These are phyloP conservation scores for Bothriochloa decipiens DNA, from an alignment of 176 grass and related monocot species.

Conservation along the genomic window DNA sequence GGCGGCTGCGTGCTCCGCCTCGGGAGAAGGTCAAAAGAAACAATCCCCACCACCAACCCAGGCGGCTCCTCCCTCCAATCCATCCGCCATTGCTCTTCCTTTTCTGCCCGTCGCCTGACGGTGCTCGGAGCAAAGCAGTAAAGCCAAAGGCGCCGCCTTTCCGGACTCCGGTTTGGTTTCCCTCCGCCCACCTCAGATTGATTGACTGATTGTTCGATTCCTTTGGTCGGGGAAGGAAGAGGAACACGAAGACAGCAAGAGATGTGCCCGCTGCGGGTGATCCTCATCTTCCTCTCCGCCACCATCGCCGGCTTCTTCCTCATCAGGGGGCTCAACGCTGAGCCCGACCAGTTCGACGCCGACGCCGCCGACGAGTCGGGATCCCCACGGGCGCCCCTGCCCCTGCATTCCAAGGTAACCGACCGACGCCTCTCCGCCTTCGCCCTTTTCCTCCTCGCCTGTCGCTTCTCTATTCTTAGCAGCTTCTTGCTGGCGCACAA, in stretches of 20 bases:
- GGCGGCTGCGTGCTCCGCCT: neutral
- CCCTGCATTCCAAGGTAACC: constrained; percentile 55
- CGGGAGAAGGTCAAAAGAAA: constrained; percentile 17
- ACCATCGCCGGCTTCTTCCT: constrained; percentile 96
- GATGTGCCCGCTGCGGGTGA: constrained; percentile 88
- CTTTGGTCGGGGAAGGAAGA: neutral
- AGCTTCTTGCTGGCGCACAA: neutral
- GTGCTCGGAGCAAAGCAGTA: neutral
- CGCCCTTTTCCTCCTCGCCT: neutral
- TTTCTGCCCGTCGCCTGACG: neutral
- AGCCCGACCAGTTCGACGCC: constrained; percentile 48
- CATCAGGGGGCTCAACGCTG: constrained; percentile 63
- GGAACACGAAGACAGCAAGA: neutral
- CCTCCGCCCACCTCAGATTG: neutral
- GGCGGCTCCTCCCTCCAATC: too few species aligned
- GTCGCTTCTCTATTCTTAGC: constrained; percentile 12
- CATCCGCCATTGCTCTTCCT: neutral
- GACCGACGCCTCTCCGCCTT: neutral
- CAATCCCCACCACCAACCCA: neutral
- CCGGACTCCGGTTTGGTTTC: too few species aligned
- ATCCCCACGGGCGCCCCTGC: constrained; percentile 22
- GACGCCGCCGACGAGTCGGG: constrained; percentile 31
- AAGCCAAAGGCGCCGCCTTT: constrained; percentile 20
- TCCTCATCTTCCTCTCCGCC: constrained; percentile 95
- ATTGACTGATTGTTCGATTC: neutral